Conservation (phyloP, 176 grass and related monocot species). For the Phyllostachys edulis region DNA sequence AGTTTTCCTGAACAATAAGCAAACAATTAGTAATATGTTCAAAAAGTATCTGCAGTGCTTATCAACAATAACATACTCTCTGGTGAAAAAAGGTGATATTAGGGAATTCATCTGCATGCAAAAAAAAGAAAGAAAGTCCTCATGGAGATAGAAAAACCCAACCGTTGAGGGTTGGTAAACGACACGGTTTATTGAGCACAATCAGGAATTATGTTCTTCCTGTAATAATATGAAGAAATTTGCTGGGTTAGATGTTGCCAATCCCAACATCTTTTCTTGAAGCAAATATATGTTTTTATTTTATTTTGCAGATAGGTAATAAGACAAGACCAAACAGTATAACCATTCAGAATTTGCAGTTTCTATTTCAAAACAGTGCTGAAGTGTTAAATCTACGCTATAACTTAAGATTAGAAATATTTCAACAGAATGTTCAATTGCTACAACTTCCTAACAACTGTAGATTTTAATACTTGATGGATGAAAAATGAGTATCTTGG, state of each 20-base stretch:
- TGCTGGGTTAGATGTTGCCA: background rate
- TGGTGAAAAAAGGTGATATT: background rate
- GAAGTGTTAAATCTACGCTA: background rate
- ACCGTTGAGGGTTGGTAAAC: background rate
- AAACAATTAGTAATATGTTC: constrained; percentile 6
- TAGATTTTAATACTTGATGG: background rate
- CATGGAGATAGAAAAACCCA: background rate
- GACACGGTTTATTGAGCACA: background rate
- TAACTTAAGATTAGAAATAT: background rate
- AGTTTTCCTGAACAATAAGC: constrained; percentile 52
- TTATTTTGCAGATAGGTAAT: constrained; percentile 10
- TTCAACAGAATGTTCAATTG: background rate
- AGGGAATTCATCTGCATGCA: background rate
- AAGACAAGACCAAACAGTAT: background rate
- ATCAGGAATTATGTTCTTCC: background rate
- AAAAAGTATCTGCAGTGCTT: background rate
- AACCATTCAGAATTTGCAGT: background rate
- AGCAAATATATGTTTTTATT: constrained; percentile 7
- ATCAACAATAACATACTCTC: constrained; percentile 21
- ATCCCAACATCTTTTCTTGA: background rate
- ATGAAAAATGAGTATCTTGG: background rate
- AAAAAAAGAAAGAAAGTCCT: background rate
- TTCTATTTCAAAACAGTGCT: background rate
- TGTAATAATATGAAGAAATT: background rate
- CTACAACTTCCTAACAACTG: background rate